These are phyloP conservation scores for Theobroma grandiflorum DNA, from an alignment of 441 rosid genomes.

Conservation along the genomic window DNA sequence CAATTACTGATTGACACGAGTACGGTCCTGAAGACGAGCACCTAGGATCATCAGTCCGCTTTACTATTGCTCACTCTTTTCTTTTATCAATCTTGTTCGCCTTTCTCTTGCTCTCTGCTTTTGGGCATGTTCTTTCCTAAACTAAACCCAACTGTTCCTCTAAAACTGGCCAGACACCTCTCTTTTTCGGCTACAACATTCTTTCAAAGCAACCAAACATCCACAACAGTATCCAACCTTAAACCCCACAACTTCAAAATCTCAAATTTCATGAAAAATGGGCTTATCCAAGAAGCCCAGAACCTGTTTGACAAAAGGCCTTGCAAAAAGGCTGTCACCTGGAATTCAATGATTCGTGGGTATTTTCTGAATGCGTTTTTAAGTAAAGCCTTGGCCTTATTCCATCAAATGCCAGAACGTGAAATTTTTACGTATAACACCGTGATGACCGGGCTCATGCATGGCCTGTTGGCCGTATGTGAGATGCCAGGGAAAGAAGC, in stretches of 20 bases:
- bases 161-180: constrained; percentile 26
- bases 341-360: constrained; percentile 52
- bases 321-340: constrained; percentile 42
- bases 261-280: constrained; percentile 37
- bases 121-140: constrained; percentile 29
- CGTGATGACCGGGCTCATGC: constrained; percentile 46
- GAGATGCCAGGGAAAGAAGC: constrained; percentile 46
- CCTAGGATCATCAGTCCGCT: background rate
- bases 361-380: constrained; percentile 42
- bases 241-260: constrained; percentile 41
- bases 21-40: background rate
- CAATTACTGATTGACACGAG: background rate
- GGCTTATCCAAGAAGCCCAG: constrained; percentile 39
- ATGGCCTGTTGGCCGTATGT: constrained; percentile 39
- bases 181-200: constrained; percentile 20
- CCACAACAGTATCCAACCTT: constrained; percentile 26
- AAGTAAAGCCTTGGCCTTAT: constrained; percentile 36
- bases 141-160: constrained; percentile 14
- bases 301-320: constrained; percentile 54
- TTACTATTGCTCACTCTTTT: background rate
- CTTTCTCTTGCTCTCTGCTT: background rate
- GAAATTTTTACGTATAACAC: constrained; percentile 46
- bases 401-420: constrained; percentile 41
- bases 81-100: background rate
- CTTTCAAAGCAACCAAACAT: constrained; percentile 10